Percentiles rank a stretch among this genome's conserved stretches.
These are phyloP conservation scores for Blumeriella jaapii DNA, from an alignment of 2,329 filamentous ascomycete species.

Conservation along the genomic window DNA sequence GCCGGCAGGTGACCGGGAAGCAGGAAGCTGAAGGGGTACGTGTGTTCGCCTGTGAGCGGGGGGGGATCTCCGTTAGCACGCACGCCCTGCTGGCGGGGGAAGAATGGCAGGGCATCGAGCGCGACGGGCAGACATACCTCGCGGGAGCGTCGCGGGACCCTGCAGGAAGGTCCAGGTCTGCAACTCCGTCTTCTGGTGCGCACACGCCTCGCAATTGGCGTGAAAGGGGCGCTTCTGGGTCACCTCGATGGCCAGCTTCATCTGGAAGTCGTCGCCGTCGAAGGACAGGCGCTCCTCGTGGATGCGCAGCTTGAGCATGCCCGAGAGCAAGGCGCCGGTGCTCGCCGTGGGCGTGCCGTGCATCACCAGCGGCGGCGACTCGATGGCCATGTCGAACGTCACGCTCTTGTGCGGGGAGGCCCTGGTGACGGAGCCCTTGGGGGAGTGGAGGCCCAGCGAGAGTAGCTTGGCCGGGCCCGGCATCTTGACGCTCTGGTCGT, in stretches of 20 bases:
- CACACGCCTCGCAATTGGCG: constrained; percentile 67
- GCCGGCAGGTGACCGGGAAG: constrained; percentile 80
- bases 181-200: constrained; percentile 58
- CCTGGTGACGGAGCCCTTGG: constrained; percentile 19
- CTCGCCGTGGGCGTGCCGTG: constrained; percentile 66
- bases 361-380: constrained; percentile 49
- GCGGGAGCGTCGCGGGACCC: constrained; percentile 38
- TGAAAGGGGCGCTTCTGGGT: constrained; percentile 74
- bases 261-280: constrained; percentile 58
- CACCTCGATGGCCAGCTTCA: constrained; percentile 58
- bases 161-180: constrained; percentile 69
- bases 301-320: constrained; percentile 65
- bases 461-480: constrained; percentile 22
- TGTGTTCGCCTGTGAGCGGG: constrained; percentile 44
- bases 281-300: constrained; percentile 55
- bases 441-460: constrained; percentile 18
- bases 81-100: too few species aligned
- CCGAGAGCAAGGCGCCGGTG: constrained; percentile 75
- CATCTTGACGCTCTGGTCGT: constrained; percentile 17
- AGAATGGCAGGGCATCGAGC: too few species aligned
- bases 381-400: constrained; percentile 39
- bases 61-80: too few species aligned
- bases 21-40: constrained; percentile 81
- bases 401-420: constrained; percentile 16
- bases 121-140: constrained; percentile 33